Percentiles rank a stretch among this genome's conserved stretches.
Conservation (phyloP, 208 protist species). For the Crithidia bombi region DNA sequence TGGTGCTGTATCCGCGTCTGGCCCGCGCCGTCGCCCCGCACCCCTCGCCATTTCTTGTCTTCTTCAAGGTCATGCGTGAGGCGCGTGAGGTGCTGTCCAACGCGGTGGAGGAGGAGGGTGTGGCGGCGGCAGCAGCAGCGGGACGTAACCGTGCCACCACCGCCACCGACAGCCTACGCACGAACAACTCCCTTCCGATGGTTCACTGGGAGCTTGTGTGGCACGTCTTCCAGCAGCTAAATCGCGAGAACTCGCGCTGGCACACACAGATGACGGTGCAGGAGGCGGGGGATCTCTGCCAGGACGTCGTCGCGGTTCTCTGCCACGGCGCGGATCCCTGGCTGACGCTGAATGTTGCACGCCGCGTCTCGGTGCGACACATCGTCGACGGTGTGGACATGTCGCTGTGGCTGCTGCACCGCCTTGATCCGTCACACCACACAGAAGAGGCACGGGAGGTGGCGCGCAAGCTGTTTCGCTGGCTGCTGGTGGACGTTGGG, state of each 20-base stretch:
- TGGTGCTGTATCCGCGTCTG: slow-evolving; percentile 16
- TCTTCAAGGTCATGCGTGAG: slow-evolving; percentile 80
- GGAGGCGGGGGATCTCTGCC: slow-evolving; percentile 66
- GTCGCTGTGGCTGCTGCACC: slow-evolving; percentile 81
- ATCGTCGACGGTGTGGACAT: slow-evolving; percentile 85
- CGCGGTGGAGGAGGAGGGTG: slow-evolving; percentile 22
- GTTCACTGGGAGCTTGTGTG: slow-evolving; percentile 87
- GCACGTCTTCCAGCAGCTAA: slow-evolving; percentile 76
- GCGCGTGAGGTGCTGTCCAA: slow-evolving; percentile 61
- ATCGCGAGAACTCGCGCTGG: slow-evolving; percentile 74
- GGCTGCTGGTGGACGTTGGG: slow-evolving; percentile 83
- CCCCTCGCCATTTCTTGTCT: slow-evolving; percentile 74
- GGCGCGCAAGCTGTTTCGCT: slow-evolving; percentile 74
- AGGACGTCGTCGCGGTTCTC: slow-evolving; percentile 69
- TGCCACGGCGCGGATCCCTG: slow-evolving; percentile 82
- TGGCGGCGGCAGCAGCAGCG: neutral
- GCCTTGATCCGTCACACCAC: slow-evolving; percentile 77
- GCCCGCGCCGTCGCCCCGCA: slow-evolving; percentile 41
- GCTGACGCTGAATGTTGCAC: slow-evolving; percentile 80
- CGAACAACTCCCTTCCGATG: slow-evolving; percentile 56
- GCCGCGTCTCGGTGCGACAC: slow-evolving; percentile 54
- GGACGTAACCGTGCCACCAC: too few species aligned
- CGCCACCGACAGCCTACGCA: neutral
- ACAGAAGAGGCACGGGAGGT: slow-evolving; percentile 70
- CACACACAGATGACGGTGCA: slow-evolving; percentile 44